Conservation (phyloP, 805 yeast species). For the Wickerhamomyces alni region DNA sequence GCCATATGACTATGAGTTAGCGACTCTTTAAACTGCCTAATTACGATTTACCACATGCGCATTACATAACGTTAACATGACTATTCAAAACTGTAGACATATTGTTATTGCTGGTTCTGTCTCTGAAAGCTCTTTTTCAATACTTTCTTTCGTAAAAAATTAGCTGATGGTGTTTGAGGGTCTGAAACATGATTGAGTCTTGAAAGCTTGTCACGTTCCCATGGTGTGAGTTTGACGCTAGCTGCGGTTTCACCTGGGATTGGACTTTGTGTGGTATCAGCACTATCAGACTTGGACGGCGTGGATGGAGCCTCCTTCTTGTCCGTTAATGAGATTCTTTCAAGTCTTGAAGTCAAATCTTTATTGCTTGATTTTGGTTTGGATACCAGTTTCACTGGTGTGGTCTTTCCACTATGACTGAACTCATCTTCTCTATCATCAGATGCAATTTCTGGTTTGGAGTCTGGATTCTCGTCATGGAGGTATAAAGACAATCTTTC, state of each 20-base stretch:
- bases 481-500: constrained; percentile 58
- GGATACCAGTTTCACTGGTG: constrained; percentile 1
- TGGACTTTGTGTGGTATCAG: constrained; percentile 3
- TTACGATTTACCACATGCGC: too few relatives aligned
- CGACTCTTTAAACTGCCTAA: too few relatives aligned
- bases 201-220: constrained; percentile 23
- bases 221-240: constrained; percentile 20
- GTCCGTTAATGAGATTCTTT: constrained; percentile 1
- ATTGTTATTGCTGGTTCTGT: background rate
- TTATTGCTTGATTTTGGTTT: background rate
- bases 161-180: constrained; percentile 1
- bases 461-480: constrained; percentile 43
- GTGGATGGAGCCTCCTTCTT: background rate
- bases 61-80: too few relatives aligned
- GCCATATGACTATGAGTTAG: too few relatives aligned
- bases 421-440: background rate
- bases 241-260: constrained; percentile 8
- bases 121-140: background rate
- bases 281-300: background rate
- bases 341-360: constrained; percentile 1
- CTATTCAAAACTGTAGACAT: background rate
- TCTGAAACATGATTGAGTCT: background rate
- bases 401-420: background rate
- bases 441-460: background rate
- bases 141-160: constrained; percentile 1